phyloP scores from a whole-genome alignment of 1,284 basidiomycete species.

The Golubevia sp. region DNA sequence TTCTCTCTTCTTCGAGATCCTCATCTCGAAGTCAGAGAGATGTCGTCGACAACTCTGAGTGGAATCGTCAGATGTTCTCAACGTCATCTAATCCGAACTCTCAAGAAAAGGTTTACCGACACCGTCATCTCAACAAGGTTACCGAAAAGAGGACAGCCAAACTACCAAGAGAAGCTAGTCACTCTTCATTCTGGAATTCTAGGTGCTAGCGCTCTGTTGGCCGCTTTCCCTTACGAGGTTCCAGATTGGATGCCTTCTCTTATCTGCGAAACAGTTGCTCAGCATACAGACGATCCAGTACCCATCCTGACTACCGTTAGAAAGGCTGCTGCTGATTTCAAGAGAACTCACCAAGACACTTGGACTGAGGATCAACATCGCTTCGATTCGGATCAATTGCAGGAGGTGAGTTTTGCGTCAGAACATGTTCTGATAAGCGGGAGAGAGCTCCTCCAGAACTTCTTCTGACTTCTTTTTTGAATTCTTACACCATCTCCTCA shows the following conservation, averaged over 20 bases:
- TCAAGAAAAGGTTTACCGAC: constrained; percentile 63
- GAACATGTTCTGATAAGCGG: no score
- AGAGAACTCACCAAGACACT: constrained; percentile 78
- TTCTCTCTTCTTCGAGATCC: constrained; percentile 42
- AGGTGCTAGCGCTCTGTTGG: constrained; percentile 78
- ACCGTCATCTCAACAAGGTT: constrained; percentile 64
- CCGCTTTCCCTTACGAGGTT: constrained; percentile 82
- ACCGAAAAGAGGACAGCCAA: constrained; percentile 65
- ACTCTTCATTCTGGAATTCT: constrained; percentile 86
- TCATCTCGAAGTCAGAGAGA: constrained; percentile 56
- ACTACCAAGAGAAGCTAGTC: constrained; percentile 76
- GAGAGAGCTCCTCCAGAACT: no score
- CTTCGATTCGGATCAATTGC: constrained; percentile 74
- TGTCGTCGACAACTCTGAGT: constrained; percentile 70
- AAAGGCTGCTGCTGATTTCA: constrained; percentile 84
- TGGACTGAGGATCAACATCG: constrained; percentile 88
- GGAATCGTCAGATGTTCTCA: constrained; percentile 92
- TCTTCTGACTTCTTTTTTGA: no score
- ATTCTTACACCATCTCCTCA: no score
- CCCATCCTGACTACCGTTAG: constrained; percentile 90
- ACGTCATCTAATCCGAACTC: constrained; percentile 79
- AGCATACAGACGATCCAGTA: constrained; percentile 84
- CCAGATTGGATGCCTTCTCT: constrained; percentile 83
- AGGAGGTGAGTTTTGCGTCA: constrained; percentile 24
- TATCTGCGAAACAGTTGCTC: constrained; percentile 77